phyloP scores from a whole-genome alignment of 768 basidiomycete species.

The Amanita brunnescens region DNA sequence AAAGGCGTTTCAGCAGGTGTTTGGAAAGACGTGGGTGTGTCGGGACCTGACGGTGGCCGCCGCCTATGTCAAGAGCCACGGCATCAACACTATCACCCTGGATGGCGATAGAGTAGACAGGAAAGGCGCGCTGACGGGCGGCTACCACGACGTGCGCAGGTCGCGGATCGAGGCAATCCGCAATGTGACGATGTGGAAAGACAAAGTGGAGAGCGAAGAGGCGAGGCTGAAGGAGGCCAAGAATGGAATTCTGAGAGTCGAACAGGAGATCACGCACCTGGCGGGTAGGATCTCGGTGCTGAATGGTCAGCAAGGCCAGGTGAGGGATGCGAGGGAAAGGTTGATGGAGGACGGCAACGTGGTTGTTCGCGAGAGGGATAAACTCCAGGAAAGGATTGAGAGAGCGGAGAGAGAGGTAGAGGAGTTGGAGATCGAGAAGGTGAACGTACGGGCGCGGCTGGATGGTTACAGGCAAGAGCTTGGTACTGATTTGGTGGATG shows the following conservation, averaged over 20 bases:
- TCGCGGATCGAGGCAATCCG: conserved; percentile 87
- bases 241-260: conserved; percentile 53
- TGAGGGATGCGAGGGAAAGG: conserved; percentile 57
- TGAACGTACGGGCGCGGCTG: conserved; percentile 50
- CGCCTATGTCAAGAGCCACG: conserved; percentile 89
- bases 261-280: conserved; percentile 78
- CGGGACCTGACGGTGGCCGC: conserved; percentile 87
- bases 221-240: conserved; percentile 68
- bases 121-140: conserved; percentile 92
- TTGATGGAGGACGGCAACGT: conserved; percentile 52
- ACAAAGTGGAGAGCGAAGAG: conserved; percentile 59
- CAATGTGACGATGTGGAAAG: conserved; percentile 64
- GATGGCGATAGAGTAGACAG: conserved; percentile 97
- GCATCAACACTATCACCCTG: conserved; percentile 93
- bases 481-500: conserved; percentile 62
- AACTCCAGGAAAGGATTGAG: conserved; percentile 47
- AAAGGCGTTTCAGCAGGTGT: conserved; percentile 94
- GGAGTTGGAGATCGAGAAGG: conserved; percentile 67
- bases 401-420: conserved; percentile 59
- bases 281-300: conserved; percentile 67
- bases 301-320: conserved; percentile 61
- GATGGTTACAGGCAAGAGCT: conserved; percentile 64
- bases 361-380: conserved; percentile 64
- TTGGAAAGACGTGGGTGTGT: conserved; percentile 95
- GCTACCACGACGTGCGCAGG: conserved; percentile 86